Percentiles rank a stretch among this genome's conserved stretches.
phyloP scores from a whole-genome alignment of 2,329 filamentous ascomycete species.

The Ceratocystis harringtonii region DNA sequence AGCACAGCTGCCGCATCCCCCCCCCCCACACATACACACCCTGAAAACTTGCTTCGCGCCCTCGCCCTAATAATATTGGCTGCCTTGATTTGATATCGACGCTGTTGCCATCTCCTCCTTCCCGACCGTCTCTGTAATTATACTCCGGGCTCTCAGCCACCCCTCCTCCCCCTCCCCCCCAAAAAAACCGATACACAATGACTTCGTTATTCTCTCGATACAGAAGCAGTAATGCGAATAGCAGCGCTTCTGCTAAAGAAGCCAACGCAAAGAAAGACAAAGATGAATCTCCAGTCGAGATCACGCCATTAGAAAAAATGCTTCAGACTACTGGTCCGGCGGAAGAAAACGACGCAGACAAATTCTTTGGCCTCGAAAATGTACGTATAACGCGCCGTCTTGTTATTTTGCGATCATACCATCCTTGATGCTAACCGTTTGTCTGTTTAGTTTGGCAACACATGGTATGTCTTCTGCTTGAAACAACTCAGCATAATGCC shows the following conservation, averaged over 20 bases:
- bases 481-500: background rate
- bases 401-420: conserved; percentile 11
- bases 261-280: conserved; percentile 36
- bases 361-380: conserved; percentile 97
- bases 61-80: background rate
- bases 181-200: background rate
- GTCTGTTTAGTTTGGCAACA: conserved; percentile 70
- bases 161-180: no score
- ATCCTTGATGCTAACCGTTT: conserved; percentile 25
- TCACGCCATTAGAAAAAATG: conserved; percentile 56
- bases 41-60: background rate
- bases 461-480: conserved; percentile 51
- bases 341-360: conserved; percentile 80
- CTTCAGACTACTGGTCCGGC: conserved; percentile 67
- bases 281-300: conserved; percentile 41
- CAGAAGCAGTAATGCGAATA: conserved; percentile 14
- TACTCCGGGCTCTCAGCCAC: background rate
- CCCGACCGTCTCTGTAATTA: background rate
- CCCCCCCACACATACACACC: background rate
- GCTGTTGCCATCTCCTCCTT: background rate
- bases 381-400: conserved; percentile 38
- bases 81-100: background rate
- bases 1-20: no score
- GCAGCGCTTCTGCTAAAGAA: conserved; percentile 28
- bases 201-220: conserved; percentile 13